Evolutionary conservation across 495 filamentous ascomycete species (phyloP).

Genomic region (Neurospora sp.): DNA sequence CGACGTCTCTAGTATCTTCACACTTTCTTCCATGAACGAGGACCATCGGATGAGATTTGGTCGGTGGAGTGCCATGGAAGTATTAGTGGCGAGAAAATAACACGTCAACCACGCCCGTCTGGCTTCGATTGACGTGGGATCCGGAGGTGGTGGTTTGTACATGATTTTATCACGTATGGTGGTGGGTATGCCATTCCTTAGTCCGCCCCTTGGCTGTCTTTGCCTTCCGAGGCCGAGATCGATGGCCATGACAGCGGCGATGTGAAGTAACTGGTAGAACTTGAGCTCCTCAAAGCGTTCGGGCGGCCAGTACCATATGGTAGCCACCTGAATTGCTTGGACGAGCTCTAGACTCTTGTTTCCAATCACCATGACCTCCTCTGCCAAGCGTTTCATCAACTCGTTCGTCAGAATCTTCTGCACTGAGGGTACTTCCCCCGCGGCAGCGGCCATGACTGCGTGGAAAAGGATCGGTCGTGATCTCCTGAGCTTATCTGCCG

Average conservation of each 20-base stretch:
- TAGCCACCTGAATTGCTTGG: constrained; percentile 63
- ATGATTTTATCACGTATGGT: constrained; percentile 40
- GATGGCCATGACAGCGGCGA: constrained; percentile 75
- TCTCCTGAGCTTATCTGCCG: constrained; percentile 54
- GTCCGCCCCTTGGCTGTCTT: constrained; percentile 26
- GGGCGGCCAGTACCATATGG: constrained; percentile 76
- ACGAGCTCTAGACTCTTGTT: constrained; percentile 82
- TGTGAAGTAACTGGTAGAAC: constrained; percentile 80
- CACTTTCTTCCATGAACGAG: constrained; percentile 74
- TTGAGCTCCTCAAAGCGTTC: constrained; percentile 79
- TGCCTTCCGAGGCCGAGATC: constrained; percentile 71
- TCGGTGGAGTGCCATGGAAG: constrained; percentile 69
- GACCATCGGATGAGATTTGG: constrained; percentile 75
- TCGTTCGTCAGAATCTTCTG: constrained; percentile 57
- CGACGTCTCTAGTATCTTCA: constrained; percentile 62
- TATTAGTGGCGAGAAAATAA: constrained; percentile 66
- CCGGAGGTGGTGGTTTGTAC: constrained; percentile 38
- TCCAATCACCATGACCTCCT: constrained; percentile 61
- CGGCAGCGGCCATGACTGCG: constrained; percentile 63
- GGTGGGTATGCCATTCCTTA: constrained; percentile 25
- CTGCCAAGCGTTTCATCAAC: constrained; percentile 60
- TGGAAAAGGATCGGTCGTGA: constrained; percentile 74
- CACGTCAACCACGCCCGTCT: constrained; percentile 71
- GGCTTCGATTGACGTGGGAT: constrained; percentile 60
- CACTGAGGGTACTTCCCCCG: constrained; percentile 45